Percentiles rank a stretch among this genome's conserved stretches.
Evolutionary conservation across 2,329 filamentous ascomycete species (phyloP).

Genomic region (Colletotrichum neosansevieriae): DNA sequence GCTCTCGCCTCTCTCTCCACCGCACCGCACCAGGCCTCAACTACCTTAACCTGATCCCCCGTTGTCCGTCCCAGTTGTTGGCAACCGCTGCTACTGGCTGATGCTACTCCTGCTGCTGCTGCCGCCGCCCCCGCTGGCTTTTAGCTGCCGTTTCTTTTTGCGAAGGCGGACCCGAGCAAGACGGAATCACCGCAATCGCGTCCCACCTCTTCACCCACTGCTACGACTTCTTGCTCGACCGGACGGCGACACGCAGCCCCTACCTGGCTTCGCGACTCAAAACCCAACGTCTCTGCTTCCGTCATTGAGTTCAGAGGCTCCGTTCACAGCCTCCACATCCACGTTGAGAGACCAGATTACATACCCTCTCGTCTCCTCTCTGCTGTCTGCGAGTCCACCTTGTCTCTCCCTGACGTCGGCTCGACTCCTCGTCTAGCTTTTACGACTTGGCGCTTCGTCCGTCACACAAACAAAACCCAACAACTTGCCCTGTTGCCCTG

Average conservation of each 20-base stretch:
- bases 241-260: too few species aligned
- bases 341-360: conserved; percentile 19
- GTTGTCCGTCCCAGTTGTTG: not conserved
- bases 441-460: conserved; percentile 19
- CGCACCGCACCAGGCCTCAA: conserved; percentile 11
- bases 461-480: conserved; percentile 30
- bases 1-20: conserved; percentile 13
- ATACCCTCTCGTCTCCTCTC: conserved; percentile 13
- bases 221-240: too few species aligned
- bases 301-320: not conserved
- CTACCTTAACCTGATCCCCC: conserved; percentile 17
- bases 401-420: conserved; percentile 29
- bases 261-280: too few species aligned
- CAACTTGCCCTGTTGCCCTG: conserved; percentile 11
- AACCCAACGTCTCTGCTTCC: not conserved
- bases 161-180: too few species aligned
- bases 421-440: conserved; percentile 6
- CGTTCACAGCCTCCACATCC: conserved; percentile 19
- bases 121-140: not conserved
- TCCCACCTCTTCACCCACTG: too few species aligned
- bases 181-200: too few species aligned
- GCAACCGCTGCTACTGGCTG: conserved; percentile 1
- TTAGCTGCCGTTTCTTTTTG: not conserved
- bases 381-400: not conserved
- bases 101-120: not conserved